These are phyloP conservation scores for Seiridium unicorne DNA, from an alignment of 2,329 filamentous ascomycete genomes.

Conservation along the genomic window DNA sequence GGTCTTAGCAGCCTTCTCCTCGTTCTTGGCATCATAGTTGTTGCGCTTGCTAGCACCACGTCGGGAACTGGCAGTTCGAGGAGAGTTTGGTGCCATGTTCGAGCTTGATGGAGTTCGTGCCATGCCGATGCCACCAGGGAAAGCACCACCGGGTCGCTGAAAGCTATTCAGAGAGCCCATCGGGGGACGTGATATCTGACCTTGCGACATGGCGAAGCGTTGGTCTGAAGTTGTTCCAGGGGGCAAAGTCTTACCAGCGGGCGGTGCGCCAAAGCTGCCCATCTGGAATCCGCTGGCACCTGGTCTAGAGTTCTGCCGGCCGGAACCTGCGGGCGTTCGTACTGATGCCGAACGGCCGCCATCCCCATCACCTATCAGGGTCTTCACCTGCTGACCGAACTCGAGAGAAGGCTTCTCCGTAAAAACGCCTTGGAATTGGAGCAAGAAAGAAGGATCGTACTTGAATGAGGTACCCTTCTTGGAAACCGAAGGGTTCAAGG, in stretches of 20 bases:
- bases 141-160: conserved; percentile 59
- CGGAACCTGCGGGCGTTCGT: conserved; percentile 53
- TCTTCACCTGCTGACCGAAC: conserved; percentile 89
- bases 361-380: conserved; percentile 75
- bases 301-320: conserved; percentile 51
- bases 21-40: conserved; percentile 51
- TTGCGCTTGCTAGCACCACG: conserved; percentile 65
- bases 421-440: conserved; percentile 95
- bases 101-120: conserved; percentile 62
- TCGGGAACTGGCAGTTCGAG: conserved; percentile 63
- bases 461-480: conserved; percentile 84
- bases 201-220: conserved; percentile 66
- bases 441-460: conserved; percentile 91
- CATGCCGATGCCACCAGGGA: conserved; percentile 63
- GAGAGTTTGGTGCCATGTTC: conserved; percentile 65
- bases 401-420: conserved; percentile 94
- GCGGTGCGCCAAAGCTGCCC: conserved; percentile 62
- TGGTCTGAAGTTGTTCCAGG: conserved; percentile 75
- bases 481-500: conserved; percentile 76
- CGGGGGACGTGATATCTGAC: conserved; percentile 46
- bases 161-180: conserved; percentile 57
- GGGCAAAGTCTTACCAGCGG: conserved; percentile 58
- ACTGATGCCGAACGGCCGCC: conserved; percentile 61
- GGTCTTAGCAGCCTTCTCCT: conserved; percentile 72
- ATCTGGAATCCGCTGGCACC: conserved; percentile 59